Percentiles rank a stretch among this genome's conserved stretches.
These are phyloP conservation scores for Blastobotrys elegans DNA, from an alignment of 1,139 yeast genomes.

Conservation along the genomic window DNA sequence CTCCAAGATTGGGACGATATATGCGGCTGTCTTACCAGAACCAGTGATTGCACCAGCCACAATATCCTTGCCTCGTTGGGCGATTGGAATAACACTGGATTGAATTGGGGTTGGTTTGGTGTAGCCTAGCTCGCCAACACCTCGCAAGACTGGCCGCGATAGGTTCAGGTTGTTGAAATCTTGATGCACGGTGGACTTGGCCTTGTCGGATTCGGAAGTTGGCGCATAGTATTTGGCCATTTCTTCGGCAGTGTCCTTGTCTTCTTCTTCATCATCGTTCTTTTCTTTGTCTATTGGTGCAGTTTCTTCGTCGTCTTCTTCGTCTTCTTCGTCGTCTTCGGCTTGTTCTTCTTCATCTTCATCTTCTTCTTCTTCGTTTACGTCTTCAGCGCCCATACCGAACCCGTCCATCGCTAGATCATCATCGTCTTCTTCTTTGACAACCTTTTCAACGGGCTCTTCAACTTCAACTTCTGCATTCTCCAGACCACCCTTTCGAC, in stretches of 20 bases:
- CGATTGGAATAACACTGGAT: constrained; percentile 88
- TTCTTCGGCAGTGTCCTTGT: constrained; percentile 32
- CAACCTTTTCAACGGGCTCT: constrained; percentile 35
- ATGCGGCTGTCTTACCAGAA: constrained; percentile 99
- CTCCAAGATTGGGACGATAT: constrained; percentile 91
- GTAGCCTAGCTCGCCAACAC: constrained; percentile 75
- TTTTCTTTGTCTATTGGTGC: constrained; percentile 32
- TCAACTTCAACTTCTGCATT: constrained; percentile 27
- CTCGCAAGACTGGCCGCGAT: constrained; percentile 86
- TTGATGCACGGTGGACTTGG: constrained; percentile 44
- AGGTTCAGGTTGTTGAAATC: constrained; percentile 73
- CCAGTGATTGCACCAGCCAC: constrained; percentile 99
- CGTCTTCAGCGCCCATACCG: constrained; percentile 62
- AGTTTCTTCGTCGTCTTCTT: constrained; percentile 25
- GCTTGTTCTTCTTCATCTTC: constrained; percentile 45
- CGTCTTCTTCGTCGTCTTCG: constrained; percentile 24
- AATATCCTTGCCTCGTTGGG: constrained; percentile 84
- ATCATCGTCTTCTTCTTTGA: constrained; percentile 36
- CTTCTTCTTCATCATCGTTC: constrained; percentile 25
- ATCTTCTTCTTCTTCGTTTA: constrained; percentile 39
- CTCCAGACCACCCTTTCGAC: constrained; percentile 48
- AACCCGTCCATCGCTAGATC: constrained; percentile 58
- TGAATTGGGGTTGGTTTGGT: constrained; percentile 89
- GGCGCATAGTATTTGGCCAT: constrained; percentile 33
- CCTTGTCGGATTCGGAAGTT: constrained; percentile 32